phyloP scores from a whole-genome alignment of 257 asterid genomes.

The Solanum clarkiae region DNA sequence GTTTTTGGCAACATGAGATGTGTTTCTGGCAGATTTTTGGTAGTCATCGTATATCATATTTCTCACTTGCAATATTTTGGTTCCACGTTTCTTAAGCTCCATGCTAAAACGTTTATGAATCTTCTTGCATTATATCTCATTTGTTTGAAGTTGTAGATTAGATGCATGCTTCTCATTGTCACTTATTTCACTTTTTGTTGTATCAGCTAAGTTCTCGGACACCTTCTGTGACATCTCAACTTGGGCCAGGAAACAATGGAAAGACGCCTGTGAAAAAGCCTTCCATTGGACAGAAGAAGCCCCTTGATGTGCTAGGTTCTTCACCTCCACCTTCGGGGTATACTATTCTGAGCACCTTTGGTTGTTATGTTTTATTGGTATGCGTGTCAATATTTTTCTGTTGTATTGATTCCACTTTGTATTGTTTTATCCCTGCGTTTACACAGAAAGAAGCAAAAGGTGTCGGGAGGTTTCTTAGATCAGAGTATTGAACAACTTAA shows the following conservation, averaged over 20 bases:
- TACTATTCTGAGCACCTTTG: background rate
- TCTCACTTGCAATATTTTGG: background rate
- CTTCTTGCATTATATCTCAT: background rate
- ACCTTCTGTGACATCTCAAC: constrained; percentile 34
- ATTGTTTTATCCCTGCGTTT: background rate
- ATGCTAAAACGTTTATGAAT: background rate
- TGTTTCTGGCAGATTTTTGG: background rate
- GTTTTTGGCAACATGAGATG: background rate
- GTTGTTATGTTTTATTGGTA: background rate
- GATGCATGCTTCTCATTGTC: background rate
- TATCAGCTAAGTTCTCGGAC: constrained; percentile 47
- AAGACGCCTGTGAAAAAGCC: constrained; percentile 53
- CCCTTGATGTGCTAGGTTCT: constrained; percentile 66
- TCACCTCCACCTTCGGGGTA: constrained; percentile 85
- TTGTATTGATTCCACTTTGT: background rate
- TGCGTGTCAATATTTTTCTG: background rate
- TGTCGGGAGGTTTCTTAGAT: constrained; percentile 64
- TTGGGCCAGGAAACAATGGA: constrained; percentile 38
- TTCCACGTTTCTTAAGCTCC: background rate
- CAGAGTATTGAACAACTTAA: constrained; percentile 98
- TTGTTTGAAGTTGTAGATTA: background rate
- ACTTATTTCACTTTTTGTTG: background rate
- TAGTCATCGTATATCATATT: background rate
- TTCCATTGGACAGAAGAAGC: constrained; percentile 73
- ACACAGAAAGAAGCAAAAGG: constrained; percentile 87